Base-by-base conservation (phyloP, 176 grass and related monocot species). In the Carex myosuroides region DNA sequence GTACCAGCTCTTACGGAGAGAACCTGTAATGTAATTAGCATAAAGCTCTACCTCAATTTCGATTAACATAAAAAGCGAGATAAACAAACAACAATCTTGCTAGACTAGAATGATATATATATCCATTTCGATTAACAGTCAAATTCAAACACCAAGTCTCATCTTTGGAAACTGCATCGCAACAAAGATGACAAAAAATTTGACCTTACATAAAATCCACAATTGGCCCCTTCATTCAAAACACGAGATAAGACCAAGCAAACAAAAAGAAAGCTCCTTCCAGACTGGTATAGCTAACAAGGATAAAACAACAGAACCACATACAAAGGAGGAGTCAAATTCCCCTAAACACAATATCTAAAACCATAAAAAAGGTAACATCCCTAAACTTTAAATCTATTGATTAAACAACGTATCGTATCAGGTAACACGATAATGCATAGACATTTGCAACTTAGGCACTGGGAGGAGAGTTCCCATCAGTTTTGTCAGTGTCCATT, bases 401-500 rank as follows among this genome's bases (percentile, higher is more conserved):
- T 9, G 1, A 81, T 16, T 29, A 42, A 81, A 64, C 16, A 81
- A 42, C 17, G 39, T 22, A 26, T 26, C 26, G 26, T 26, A 83
- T 50, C 60, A 0, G n/a, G 46, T 66, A 54, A 54, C 30, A 14
- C 13, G 13, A 55, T 53, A 53, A 50, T 66, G 60, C 24, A 53
- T 52, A 52, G 17, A 11, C n/a, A 21, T 10, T 10, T 42, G 39
- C n/a, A 64, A 77, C 41, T 85, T 91, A 92, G 29, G 90, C 85
- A 12, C 52, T 81, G 0, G 87, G 46, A 33, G 79, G 79, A 6
- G 81, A 6, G 35, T 84, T 59, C 30, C 69, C 75, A 0, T 92
- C 93, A 16, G 90, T 70, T 37, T 88, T 90, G 3, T 92, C 93
- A 0, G 89, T 97, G 37, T 93, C 89, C 94, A 97, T 97, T 37